phyloP scores from a whole-genome alignment of 2,329 filamentous ascomycete genomes.

The Paecilomyces niveus region DNA sequence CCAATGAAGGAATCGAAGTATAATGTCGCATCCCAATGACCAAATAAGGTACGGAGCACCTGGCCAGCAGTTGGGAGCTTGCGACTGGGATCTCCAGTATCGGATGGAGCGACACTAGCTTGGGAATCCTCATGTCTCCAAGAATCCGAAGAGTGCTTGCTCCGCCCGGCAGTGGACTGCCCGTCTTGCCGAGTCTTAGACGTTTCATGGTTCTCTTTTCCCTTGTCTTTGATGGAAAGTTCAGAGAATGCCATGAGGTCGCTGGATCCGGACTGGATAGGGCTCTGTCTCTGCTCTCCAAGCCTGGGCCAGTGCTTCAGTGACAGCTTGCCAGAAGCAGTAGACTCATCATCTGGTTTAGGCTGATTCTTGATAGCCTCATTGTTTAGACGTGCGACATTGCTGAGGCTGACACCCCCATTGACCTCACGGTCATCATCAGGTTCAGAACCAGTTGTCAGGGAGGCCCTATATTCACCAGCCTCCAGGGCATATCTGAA shows the following conservation, averaged over 20 bases:
- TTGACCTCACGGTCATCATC: constrained; percentile 5
- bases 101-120: background rate
- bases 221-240: background rate
- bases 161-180: background rate
- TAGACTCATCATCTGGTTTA: constrained; percentile 1
- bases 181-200: background rate
- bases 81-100: constrained; percentile 1
- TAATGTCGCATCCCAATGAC: constrained; percentile 19
- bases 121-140: background rate
- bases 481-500: constrained; percentile 25
- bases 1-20: constrained; percentile 24
- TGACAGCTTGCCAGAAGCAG: constrained; percentile 4
- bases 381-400: constrained; percentile 5
- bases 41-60: constrained; percentile 2
- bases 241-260: constrained; percentile 17
- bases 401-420: constrained; percentile 16
- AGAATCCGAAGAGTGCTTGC: background rate
- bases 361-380: constrained; percentile 14
- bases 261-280: background rate
- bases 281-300: background rate
- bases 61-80: constrained; percentile 5
- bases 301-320: constrained; percentile 19
- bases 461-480: background rate
- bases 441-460: background rate
- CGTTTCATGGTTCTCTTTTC: background rate